Evolutionary conservation across 202 grass and related monocot species (phyloP), one percentile per base, ranked within the genome.

Genomic region (Elaeis oleifera): DNA sequence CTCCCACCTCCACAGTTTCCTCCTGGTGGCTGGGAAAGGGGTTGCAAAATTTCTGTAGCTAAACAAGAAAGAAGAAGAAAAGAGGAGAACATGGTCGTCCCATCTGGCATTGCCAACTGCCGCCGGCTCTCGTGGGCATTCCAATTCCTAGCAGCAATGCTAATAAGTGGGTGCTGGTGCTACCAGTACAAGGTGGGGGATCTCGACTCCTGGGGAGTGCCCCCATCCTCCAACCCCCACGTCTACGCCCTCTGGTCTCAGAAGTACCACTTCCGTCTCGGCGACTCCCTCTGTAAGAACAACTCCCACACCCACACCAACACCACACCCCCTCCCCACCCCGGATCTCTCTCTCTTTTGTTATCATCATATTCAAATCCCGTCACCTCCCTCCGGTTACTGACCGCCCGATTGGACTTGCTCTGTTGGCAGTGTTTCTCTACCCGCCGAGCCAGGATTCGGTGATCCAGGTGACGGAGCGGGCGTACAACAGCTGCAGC

Each of bases 401-500:
- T 50, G 5, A 60, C 23, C 18, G 0, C 26, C 18, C 36, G 5
- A 23, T 29, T 58, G 4, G 6, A 5, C 15, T 17, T n/a, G 5
- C 14, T 20, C 20, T 39, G 36, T 11, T 0, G 8, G 58, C 74
- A 94, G 84, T 81, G 28, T 96, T 96, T 61, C 71, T 96, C 13
- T 90, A 96, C 76, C 91, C 90, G 55, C 90, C 85, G 36, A 83
- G 76, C 44, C 67, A 84, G 71, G 90, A 89, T 78, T 83, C 79
- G 63, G 85, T 81, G 70, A 31, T 95, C 3, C 74, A 86, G 72
- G 67, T 95, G 1, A 63, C 85, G 23, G 74, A 80, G 65, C 53
- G 20, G 53, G 90, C 79, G 18, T 76, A 78, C 79, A 87, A 73
- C 27, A 14, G 20, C 31, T 95, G 85, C 63, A 56, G 63, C 24